phyloP scores from a whole-genome alignment of 108 stramenopile species.

The Cylindrotheca closterium region DNA sequence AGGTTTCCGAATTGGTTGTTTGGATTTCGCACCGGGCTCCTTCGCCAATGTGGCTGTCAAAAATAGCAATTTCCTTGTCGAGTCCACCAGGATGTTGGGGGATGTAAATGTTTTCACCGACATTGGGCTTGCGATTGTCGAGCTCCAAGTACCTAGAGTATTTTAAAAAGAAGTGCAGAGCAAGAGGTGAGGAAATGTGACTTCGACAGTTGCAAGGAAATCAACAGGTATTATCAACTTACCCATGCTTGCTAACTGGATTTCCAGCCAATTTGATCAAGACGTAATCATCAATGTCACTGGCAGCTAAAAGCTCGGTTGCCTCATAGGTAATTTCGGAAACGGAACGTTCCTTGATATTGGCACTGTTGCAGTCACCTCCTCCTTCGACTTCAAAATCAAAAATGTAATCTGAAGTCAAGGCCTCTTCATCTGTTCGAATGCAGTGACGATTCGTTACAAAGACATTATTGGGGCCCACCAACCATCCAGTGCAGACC shows the following conservation, averaged over 20 bases:
- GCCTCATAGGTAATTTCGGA: not conserved
- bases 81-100: slow-evolving; percentile 9
- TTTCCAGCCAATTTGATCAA: not conserved
- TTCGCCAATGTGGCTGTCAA: not conserved
- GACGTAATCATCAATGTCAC: not conserved
- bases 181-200: not conserved
- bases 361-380: not conserved
- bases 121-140: not conserved
- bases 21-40: not conserved
- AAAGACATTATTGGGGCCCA: not conserved
- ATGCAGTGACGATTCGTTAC: slow-evolving; percentile 7
- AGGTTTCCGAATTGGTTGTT: not conserved
- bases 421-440: not conserved
- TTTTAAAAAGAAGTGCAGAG: not conserved
- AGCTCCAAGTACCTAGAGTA: slow-evolving; percentile 4
- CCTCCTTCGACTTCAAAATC: not conserved
- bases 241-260: not conserved
- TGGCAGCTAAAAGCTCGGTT: not conserved
- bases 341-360: not conserved
- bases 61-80: slow-evolving; percentile 8
- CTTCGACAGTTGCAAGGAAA: too few species aligned
- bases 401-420: slow-evolving; percentile 6
- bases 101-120: slow-evolving; percentile 13
- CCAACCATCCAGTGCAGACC: slow-evolving; percentile 4
- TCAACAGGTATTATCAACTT: not conserved